Evolutionary conservation across 768 basidiomycete genomes (phyloP).

Genomic region (Hypholoma sublateritium): DNA sequence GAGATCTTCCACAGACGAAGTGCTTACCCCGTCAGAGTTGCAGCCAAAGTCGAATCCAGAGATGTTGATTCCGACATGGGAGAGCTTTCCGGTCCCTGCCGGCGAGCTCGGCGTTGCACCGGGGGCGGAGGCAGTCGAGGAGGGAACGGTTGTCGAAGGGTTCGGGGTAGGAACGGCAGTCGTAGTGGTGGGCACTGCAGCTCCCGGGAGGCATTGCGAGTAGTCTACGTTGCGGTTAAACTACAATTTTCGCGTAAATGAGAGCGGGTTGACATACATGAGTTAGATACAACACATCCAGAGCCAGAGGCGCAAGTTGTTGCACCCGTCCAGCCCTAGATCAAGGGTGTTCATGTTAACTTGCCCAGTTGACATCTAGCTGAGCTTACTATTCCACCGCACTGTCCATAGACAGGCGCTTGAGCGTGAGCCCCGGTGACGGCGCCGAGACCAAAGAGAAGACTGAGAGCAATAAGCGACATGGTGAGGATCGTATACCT

Average conservation of each 20-base stretch:
- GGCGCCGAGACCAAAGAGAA: slow-evolving; percentile 12
- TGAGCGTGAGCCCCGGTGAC: background rate
- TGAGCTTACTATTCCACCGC: slow-evolving; percentile 12
- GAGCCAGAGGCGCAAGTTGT: slow-evolving; percentile 15
- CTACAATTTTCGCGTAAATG: background rate
- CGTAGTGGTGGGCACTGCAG: slow-evolving; percentile 1
- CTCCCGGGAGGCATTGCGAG: slow-evolving; percentile 16
- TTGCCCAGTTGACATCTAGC: background rate
- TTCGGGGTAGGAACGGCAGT: slow-evolving; percentile 7
- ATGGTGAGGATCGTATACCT: background rate
- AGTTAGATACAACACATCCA: slow-evolving; percentile 11
- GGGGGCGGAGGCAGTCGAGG: slow-evolving; percentile 10
- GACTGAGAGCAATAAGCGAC: slow-evolving; percentile 11
- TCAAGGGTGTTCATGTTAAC: background rate
- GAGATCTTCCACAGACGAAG: background rate
- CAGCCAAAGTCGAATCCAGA: slow-evolving; percentile 58
- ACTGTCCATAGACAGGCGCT: background rate
- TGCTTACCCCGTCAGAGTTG: slow-evolving; percentile 35
- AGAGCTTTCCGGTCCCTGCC: slow-evolving; percentile 29
- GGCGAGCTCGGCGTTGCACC: slow-evolving; percentile 36
- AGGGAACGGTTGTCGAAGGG: slow-evolving; percentile 3
- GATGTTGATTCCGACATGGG: slow-evolving; percentile 50
- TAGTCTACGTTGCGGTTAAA: slow-evolving; percentile 3
- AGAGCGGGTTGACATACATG: background rate
- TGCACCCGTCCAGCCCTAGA: slow-evolving; percentile 13